Conservation (phyloP, 1,284 basidiomycete species). For the Xanthoconium separans region DNA sequence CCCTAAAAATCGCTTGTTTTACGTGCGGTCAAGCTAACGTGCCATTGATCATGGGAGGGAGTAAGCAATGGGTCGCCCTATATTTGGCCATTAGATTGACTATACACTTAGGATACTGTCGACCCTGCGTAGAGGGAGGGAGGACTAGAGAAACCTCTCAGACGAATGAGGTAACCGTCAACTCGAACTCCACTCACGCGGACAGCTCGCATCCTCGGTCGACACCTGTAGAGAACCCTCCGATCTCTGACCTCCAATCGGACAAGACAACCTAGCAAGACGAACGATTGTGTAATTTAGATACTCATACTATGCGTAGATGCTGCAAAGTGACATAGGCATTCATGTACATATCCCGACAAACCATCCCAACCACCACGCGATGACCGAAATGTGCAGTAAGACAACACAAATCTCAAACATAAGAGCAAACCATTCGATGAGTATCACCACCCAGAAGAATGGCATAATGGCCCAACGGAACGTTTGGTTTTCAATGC, state of each 20-base stretch:
- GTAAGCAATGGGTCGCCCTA: conserved; percentile 42
- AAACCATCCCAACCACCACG: conserved; percentile 73
- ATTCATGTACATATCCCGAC: conserved; percentile 47
- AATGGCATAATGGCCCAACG: conserved; percentile 60
- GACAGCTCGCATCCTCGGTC: neutral
- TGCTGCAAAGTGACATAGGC: neutral
- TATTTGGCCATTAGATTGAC: conserved; percentile 5
- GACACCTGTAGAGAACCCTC: neutral
- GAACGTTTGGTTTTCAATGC: conserved; percentile 56
- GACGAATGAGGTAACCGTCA: neutral
- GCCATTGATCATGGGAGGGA: conserved; percentile 67
- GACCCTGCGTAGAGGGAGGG: conserved; percentile 57
- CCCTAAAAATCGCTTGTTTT: conserved; percentile 51
- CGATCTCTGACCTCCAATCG: neutral
- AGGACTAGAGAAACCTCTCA: conserved; percentile 19
- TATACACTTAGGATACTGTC: conserved; percentile 49
- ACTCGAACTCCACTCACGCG: neutral
- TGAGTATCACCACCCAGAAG: conserved; percentile 55
- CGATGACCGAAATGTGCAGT: conserved; percentile 52
- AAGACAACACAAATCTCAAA: conserved; percentile 54
- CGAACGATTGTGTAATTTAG: conserved; percentile 1
- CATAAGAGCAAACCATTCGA: conserved; percentile 62
- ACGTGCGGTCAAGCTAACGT: conserved; percentile 63
- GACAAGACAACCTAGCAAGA: neutral
- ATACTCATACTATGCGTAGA: conserved; percentile 15